phyloP scores from a whole-genome alignment of 2,329 filamentous ascomycete species.

The Calonectria fujianensis region DNA sequence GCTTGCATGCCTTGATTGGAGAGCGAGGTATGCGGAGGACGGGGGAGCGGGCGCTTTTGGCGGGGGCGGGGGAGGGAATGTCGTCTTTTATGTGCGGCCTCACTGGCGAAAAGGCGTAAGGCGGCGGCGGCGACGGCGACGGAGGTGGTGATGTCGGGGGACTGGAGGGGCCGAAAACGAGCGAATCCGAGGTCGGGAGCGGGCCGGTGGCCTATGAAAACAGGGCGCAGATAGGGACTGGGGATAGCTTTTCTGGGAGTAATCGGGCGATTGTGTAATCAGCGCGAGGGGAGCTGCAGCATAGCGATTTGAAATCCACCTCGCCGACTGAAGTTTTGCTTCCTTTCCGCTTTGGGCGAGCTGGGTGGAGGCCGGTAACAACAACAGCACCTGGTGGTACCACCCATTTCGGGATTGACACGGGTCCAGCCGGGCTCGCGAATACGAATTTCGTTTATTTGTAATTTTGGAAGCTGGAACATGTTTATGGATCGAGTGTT shows the following conservation, averaged over 20 bases:
- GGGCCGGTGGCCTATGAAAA: constrained; percentile 42
- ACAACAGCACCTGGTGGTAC: background rate
- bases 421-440: background rate
- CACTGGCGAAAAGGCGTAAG: constrained; percentile 20
- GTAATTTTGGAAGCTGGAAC: background rate
- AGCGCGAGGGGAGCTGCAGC: constrained; percentile 43
- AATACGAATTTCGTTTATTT: background rate
- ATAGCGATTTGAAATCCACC: constrained; percentile 54
- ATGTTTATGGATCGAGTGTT: background rate
- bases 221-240: constrained; percentile 14
- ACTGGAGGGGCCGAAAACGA: constrained; percentile 31
- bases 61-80: constrained; percentile 49
- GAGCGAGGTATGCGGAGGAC: constrained; percentile 40
- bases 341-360: constrained; percentile 35
- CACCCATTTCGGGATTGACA: background rate
- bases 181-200: constrained; percentile 37
- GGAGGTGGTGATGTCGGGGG: constrained; percentile 28
- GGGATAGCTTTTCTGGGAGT: constrained; percentile 22
- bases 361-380: constrained; percentile 22
- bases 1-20: constrained; percentile 55
- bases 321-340: constrained; percentile 47
- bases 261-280: constrained; percentile 51
- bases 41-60: constrained; percentile 38
- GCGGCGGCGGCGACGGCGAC: background rate
- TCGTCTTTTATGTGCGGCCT: constrained; percentile 51